These are phyloP conservation scores for Oryza meridionalis DNA, from an alignment of 176 grass and related monocot species.

Conservation along the genomic window DNA sequence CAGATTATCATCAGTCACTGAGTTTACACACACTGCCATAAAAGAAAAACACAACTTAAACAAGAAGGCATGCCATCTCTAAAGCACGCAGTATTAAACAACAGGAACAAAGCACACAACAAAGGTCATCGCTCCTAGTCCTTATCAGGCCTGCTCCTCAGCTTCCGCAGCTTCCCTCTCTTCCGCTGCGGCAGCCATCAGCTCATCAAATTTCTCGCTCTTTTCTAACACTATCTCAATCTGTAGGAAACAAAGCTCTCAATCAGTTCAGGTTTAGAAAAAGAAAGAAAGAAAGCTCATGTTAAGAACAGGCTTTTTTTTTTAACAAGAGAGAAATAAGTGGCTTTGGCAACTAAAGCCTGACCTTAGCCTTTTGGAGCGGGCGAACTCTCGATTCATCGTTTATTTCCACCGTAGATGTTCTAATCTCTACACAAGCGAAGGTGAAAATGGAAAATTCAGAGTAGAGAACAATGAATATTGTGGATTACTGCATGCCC, in stretches of 20 bases:
- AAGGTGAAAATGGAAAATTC: neutral
- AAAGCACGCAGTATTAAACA: slow-evolving; percentile 34
- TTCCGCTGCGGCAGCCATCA: slow-evolving; percentile 77
- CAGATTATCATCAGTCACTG: neutral
- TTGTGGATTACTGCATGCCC: neutral
- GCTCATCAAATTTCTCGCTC: slow-evolving; percentile 84
- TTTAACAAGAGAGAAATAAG: neutral
- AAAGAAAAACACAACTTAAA: slow-evolving; percentile 7
- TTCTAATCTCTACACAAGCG: slow-evolving; percentile 66
- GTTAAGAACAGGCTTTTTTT: neutral
- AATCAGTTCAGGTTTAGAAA: neutral
- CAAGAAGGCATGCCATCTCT: slow-evolving; percentile 19
- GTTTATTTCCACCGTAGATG: slow-evolving; percentile 86
- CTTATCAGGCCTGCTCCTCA: slow-evolving; percentile 59
- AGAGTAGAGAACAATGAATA: neutral
- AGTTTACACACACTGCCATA: slow-evolving; percentile 24
- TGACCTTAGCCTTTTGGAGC: slow-evolving; percentile 91
- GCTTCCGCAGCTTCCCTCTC: slow-evolving; percentile 58
- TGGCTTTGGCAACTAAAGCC: neutral
- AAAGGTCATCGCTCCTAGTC: neutral
- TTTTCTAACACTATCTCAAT: slow-evolving; percentile 88
- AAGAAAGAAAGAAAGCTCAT: neutral
- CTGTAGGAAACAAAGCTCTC: slow-evolving; percentile 7
- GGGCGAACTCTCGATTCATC: slow-evolving; percentile 72
- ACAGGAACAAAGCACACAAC: slow-evolving; percentile 30